These are phyloP conservation scores for Lecanoromycetidae sp. DNA, from an alignment of 2,329 filamentous ascomycete species.

Conservation along the genomic window DNA sequence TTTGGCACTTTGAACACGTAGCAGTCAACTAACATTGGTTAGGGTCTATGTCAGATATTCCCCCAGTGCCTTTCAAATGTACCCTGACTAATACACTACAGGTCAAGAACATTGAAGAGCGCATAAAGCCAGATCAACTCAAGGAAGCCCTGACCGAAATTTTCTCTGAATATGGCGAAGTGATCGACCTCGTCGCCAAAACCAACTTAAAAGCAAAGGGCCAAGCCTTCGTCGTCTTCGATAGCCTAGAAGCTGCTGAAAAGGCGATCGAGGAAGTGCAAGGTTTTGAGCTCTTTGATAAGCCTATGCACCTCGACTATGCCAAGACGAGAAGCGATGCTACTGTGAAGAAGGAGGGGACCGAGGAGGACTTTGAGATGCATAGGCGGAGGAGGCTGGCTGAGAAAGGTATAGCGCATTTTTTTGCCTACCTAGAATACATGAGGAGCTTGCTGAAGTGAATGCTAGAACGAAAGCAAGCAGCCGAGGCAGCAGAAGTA, in stretches of 20 bases:
- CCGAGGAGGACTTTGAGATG: constrained; percentile 66
- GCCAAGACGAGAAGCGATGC: constrained; percentile 79
- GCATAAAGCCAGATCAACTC: constrained; percentile 68
- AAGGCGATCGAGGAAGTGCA: constrained; percentile 79
- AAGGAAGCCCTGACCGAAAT: constrained; percentile 61
- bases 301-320: constrained; percentile 73
- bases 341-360: constrained; percentile 63
- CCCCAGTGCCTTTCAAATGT: not conserved
- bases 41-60: constrained; percentile 16
- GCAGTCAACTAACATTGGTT: not conserved
- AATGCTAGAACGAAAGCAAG: constrained; percentile 59
- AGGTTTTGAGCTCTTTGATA: constrained; percentile 85
- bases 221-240: constrained; percentile 90
- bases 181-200: constrained; percentile 78
- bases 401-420: constrained; percentile 61
- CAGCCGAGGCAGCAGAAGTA: constrained; percentile 64
- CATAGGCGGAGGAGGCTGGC: constrained; percentile 76
- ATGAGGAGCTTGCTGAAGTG: not conserved
- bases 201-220: constrained; percentile 85
- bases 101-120: constrained; percentile 67
- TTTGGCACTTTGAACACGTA: not conserved
- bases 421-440: constrained; percentile 6
- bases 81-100: not conserved
- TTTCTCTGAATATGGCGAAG: constrained; percentile 78
- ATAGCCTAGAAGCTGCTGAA: constrained; percentile 62